Base-by-base conservation (phyloP, 2,329 filamentous ascomycete genomes). In the Ramularia collo-cygni region DNA sequence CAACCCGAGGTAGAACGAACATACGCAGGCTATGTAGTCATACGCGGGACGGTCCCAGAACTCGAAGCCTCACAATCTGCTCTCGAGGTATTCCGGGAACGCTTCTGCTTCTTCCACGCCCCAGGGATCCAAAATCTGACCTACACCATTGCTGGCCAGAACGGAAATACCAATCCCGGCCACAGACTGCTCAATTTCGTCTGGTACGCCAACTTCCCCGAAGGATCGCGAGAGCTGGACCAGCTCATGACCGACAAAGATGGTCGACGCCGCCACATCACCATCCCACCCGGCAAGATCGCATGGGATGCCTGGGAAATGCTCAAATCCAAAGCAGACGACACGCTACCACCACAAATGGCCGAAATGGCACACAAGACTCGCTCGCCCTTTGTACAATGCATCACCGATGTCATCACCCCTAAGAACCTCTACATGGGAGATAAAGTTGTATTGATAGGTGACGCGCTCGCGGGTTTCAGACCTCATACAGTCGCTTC, bases 121-220 rank as follows among this genome's bases (percentile, higher is more conserved):
- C 41, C 45, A 13, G 61, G 60, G 2, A 56, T 64, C 8, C 62
- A 65, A 34, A 62, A 65, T 27, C 52, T 65, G 7, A 63, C 61
- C 4, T 70, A 70, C 47, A 58, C 64, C 8, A 68, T 72, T 18
- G 68, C 68, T 0, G 63, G 63, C 3, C 56, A 62, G 26, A 53
- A 65, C 31, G 67, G 67, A 4, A 59, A 54, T 12, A 59, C 67
- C 2, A 52, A 57, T 12, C 56, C 58, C 0, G 66, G 64, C 3
- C 49, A 66, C n/a, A 64, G 66, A 4, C 61, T 68, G 4, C 54
- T 71, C 33, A 71, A 71, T 44, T 70, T 64, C 38, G 64, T 71
- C 2, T 70, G 66, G 59, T 73, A 71, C 51, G 60, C 54, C 33
- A 66, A 69, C 44, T 56, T 65, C 12, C 48, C 58, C 1, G 58